phyloP scores from a whole-genome alignment of 306 rosid genomes.

The Vicia sativa region DNA sequence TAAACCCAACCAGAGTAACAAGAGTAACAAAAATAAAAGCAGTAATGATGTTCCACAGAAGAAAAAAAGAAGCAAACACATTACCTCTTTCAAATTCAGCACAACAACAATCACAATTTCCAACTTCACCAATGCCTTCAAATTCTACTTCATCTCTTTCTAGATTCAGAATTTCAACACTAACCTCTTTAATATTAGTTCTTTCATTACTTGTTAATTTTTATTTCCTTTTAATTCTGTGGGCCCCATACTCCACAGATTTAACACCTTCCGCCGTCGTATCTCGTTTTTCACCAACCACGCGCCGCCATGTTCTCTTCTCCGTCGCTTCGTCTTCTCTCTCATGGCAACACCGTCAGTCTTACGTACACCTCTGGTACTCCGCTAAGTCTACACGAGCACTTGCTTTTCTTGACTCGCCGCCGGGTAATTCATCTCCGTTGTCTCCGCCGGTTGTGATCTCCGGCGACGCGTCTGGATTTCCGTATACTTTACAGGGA shows the following conservation, averaged over 20 bases:
- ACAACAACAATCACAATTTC: not conserved
- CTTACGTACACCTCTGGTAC: constrained; percentile 68
- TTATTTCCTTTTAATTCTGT: constrained; percentile 41
- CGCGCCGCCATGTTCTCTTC: constrained; percentile 76
- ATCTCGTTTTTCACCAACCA: constrained; percentile 41
- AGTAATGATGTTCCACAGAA: constrained; percentile 39
- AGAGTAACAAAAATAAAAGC: too few relatives aligned
- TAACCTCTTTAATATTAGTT: constrained; percentile 43
- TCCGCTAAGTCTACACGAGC: constrained; percentile 61
- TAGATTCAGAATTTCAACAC: constrained; percentile 20
- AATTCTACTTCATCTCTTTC: not conserved
- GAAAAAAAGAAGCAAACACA: constrained; percentile 33
- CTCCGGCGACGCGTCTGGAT: constrained; percentile 62
- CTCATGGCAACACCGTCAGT: constrained; percentile 68
- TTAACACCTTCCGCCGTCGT: not conserved
- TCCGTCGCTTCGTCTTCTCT: constrained; percentile 68
- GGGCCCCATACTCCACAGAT: constrained; percentile 20
- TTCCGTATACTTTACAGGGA: constrained; percentile 63
- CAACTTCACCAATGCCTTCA: constrained; percentile 30
- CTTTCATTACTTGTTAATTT: constrained; percentile 55
- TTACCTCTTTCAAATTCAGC: constrained; percentile 11
- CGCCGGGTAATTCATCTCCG: not conserved
- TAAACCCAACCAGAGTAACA: not conserved
- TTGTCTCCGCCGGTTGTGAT: constrained; percentile 50
- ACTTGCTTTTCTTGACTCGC: constrained; percentile 66